Base-by-base conservation (phyloP, 2,329 filamentous ascomycete species). In the Colletotrichum theobromicola region DNA sequence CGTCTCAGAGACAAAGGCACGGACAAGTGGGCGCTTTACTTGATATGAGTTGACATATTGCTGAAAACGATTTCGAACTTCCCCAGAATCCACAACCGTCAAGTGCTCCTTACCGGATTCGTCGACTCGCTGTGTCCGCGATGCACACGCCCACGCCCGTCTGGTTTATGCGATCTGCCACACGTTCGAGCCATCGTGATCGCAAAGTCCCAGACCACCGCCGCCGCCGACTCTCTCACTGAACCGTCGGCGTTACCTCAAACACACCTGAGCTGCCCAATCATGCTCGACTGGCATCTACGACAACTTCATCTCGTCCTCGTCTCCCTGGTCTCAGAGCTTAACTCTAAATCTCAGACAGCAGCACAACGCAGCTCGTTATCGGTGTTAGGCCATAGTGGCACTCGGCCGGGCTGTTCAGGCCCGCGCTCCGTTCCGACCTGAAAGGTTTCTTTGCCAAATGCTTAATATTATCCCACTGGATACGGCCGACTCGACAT, bases 281-380 rank as follows among this genome's bases (percentile, higher is more conserved):
- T 60, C 37, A 62, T 67, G 32, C 64, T 46, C 64, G 55, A 57
- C 30, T 57, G 42, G 63, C 65, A 50, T 63, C 58, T 63, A 32
- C 15, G 70, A 34, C 32, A 35, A 34, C 46, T 16, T n/a, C 58
- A 32, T 46, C n/a, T n/a, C 42, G 57, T 24, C 16, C 42, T 63
- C 37, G 24, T 60, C 35, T 5, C n/a, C 58, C 67, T 58, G 57
- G 66, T 73, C 58, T 64, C 60, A 37, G 50, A 70, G 66, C 58
- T 64, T 70, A 74, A 72, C 68, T 72, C 42, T 72, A 72, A 50
- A 67, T 63, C 10, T 37, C 62, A 63, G 30, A 65, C 61, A 70
- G 37, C 15, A 35, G 67, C 55, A 34, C 67, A 61, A 55, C 12
- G 37, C 58, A 46, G 24, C 34, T 60, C 32, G 53, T 53, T 34